These are phyloP conservation scores for Hanseniaspora occidentalis DNA, from an alignment of 805 yeast species.

Conservation along the genomic window DNA sequence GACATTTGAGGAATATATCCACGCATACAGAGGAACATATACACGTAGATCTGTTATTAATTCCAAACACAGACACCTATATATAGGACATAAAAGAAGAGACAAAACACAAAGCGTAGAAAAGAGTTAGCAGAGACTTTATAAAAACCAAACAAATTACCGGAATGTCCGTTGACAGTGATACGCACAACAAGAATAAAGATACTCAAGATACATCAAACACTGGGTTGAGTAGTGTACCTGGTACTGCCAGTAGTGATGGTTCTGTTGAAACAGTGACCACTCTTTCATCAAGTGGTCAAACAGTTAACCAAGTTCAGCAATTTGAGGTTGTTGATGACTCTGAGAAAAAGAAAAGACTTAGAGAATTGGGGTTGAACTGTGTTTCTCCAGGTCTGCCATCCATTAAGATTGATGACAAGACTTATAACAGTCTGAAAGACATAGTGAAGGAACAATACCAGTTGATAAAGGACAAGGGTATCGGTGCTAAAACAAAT, in stretches of 20 bases:
- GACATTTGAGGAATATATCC: no score
- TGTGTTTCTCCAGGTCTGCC: constrained; percentile 8
- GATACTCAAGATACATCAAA: no score
- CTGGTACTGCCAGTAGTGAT: neutral
- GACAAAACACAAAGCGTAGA: no score
- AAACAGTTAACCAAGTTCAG: constrained; percentile 1
- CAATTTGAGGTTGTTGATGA: constrained; percentile 1
- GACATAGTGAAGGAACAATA: constrained; percentile 3
- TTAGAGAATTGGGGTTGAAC: constrained; percentile 3
- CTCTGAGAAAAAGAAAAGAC: neutral
- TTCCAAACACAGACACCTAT: no score
- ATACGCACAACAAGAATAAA: no score
- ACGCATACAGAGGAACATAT: no score
- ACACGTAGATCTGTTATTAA: no score
- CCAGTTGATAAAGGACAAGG: neutral
- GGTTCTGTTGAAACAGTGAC: neutral
- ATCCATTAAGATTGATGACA: neutral
- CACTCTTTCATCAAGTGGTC: no score
- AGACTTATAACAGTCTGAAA: constrained; percentile 3
- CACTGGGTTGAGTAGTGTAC: neutral
- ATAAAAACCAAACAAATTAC: no score
- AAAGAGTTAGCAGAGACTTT: no score
- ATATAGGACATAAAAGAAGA: no score
- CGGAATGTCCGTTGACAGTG: no score
- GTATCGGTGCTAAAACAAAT: neutral